A percentile compares a stretch with the other conserved stretches of the same genome.
phyloP scores from a whole-genome alignment of 2,329 filamentous ascomycete species.

The Diaporthe destruens region DNA sequence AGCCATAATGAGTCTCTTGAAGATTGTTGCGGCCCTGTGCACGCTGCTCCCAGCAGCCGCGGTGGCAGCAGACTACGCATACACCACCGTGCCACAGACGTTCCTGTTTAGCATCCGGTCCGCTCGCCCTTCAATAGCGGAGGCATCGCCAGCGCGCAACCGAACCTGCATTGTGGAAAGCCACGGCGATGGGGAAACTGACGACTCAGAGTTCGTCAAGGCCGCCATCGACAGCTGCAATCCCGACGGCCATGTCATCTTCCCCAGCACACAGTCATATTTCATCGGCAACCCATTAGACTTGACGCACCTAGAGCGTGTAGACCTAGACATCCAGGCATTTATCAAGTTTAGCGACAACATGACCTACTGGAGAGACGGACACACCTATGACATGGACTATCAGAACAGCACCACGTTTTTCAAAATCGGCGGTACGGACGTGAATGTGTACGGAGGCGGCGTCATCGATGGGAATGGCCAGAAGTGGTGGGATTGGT shows the following conservation, averaged over 20 bases:
- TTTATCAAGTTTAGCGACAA: constrained; percentile 72
- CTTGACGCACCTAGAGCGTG: constrained; percentile 70
- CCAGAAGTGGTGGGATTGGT: constrained; percentile 74
- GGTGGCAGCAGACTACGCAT: constrained; percentile 3
- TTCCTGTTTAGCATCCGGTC: constrained; percentile 25
- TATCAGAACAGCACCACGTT: constrained; percentile 77
- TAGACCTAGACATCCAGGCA: constrained; percentile 62
- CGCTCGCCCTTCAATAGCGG: constrained; percentile 18
- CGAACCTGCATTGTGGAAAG: constrained; percentile 64
- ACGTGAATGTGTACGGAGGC: constrained; percentile 76
- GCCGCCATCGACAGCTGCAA: constrained; percentile 67
- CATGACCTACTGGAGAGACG: constrained; percentile 73
- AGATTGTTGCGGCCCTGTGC: not conserved
- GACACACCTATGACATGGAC: constrained; percentile 69
- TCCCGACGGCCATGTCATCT: constrained; percentile 70
- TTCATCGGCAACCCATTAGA: constrained; percentile 73
- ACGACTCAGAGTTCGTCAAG: constrained; percentile 55
- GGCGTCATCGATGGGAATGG: constrained; percentile 70
- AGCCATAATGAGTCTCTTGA: constrained; percentile 1
- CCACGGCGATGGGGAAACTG: constrained; percentile 56
- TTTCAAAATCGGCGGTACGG: constrained; percentile 74
- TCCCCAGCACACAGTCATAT: constrained; percentile 66
- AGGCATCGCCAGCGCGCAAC: constrained; percentile 5
- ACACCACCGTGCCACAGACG: constrained; percentile 9
- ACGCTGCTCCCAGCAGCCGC: constrained; percentile 5